Base-by-base conservation (phyloP, 2,329 filamentous ascomycete species). In the Sphaceloma murrayae region DNA sequence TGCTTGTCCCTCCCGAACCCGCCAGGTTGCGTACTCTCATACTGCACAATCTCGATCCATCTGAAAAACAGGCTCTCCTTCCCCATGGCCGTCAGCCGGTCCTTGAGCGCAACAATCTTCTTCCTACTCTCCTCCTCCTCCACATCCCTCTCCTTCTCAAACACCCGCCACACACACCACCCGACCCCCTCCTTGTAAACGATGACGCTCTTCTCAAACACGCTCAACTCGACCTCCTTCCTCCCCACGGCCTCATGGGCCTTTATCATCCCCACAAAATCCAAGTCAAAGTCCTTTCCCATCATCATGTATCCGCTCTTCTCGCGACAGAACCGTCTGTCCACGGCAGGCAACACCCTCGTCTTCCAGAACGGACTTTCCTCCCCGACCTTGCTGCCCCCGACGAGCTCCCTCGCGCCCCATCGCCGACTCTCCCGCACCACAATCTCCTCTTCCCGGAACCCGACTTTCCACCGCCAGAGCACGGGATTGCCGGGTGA, bases 41-140 rank as follows among this genome's bases (percentile, higher is more conserved):
- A 93, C 64, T 95, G 87, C 39, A 95, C 79, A 57, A 93, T 74
- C 67, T 95, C 88, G 38, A 94, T 84, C 86, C 87, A 94, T 45
- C 82, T 77, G 66, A 84, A 94, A 66, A 95, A 95, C 43, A 95
- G 62, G 51, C 82, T 78, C 61, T 94, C 88, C 64, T 94, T 94
- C 32, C 82, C 86, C 62, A 91, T 70, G 2, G 72, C 72, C 1
- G 75, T 72, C 53, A 95, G 70, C 14, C 78, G 78, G 32, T 91
- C 82, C 54, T 85, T 80, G 60, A 95, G 93, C 2, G 74, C 73
- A 50, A 91, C 75, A 6, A 95, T 80, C 63, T 91, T 85, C 50
- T 78, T 75, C 36, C 75, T 74, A 49, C 78, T 73, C 47, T 83
- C 79, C 52, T 82, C 76, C 31, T 63, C 61, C 39, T 61, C 62